Base-by-base conservation (phyloP, 2,329 filamentous ascomycete genomes). In the Aspergillus neoniger region DNA sequence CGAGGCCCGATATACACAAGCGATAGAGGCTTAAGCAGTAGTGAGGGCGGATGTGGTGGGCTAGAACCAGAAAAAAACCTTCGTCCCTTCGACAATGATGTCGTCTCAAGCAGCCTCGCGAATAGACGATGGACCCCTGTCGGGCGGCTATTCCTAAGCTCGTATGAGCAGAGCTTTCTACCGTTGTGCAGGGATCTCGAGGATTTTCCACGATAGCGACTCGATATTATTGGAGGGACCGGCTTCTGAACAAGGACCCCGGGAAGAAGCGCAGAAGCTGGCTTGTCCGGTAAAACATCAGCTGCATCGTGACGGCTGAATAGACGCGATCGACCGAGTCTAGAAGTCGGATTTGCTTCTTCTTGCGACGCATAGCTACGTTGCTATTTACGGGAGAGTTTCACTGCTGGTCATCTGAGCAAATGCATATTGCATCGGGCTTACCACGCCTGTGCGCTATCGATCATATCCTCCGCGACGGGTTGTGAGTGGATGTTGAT, bases 341-440 rank as follows among this genome's bases (percentile, higher is more conserved):
- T 58, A 58, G 59, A 61, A 51, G 51, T 39, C 28, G 36, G 49
- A 30, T 60, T 60, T 43, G 44, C 47, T 60, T 32, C 36, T 58
- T n/a, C 28, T 38, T 32, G 32, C 32, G 36, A 50, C 17, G 55
- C 30, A 39, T 17, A 19, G 28, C 44, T 28, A 51, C 21, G 53
- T 60, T 62, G 41, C 60, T 62, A 57, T 59, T 63, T 63, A 41
- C 44, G 48, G 50, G 59, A 51, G 43, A 49, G 49, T 54, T 61
- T 54, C 57, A 62, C 36, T 55, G 41, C 38, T 44, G 54, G 61
- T 63, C 61, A 63, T 63, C 61, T 63, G 61, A 49, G n/a, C 47
- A 28, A 30, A 50, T 50, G 47, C 47, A 50, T 50, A 50, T 50
- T 50, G 47, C 47, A 50, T 50, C 47, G 47, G 28, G 28, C 47